Base-by-base conservation (phyloP, 257 asterid species). In the Solanum acaule region DNA sequence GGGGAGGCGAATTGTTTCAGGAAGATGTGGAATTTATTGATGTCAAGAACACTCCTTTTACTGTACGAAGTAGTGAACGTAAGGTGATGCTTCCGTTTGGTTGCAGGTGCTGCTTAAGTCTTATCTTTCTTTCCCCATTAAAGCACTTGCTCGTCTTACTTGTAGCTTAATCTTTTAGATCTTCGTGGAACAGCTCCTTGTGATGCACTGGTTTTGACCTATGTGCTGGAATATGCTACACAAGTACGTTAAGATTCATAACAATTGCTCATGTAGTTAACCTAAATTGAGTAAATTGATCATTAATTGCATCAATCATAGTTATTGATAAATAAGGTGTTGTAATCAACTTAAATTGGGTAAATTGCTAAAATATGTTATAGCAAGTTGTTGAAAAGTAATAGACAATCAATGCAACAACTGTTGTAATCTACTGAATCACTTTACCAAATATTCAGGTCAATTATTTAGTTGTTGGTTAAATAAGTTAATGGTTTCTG, bases 1-100 rank as follows among this genome's bases (percentile, higher is more conserved):
- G 99, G 98, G 99, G 99, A 52, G 96, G 98, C 12, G 99, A 96
- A 91, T 91, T 96, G 87, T 88, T 89, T 92, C 99, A 94, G 91
- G 99, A 96, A 92, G 99, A 96, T 46, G 98, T 95, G 82, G 99
- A 96, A 87, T 93, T 92, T 65, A 42, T 96, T 83, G 99, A 96
- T 94, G 90, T 95, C 89, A 93, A 93, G 86, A 95, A 63, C 40
- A 89, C 93, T 9, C 99, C 99, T 87, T 96, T 96, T 92, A 93
- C 95, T 7, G 93, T 96, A 81, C 94, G 90, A 90, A 96, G 98
- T 89, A 95, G 96, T 82, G 99, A 96, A 20, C 98, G 96, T 88
- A 93, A 93, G 99, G 99, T 96, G 93, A 93, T 89, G 61, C 86
- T 84, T 87, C 88, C 87, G 23, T 75, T 83, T 61, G 38, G 82